phyloP scores from a whole-genome alignment of 225 moss, liverwort and hornwort species.

The Sphagnum contortum region DNA sequence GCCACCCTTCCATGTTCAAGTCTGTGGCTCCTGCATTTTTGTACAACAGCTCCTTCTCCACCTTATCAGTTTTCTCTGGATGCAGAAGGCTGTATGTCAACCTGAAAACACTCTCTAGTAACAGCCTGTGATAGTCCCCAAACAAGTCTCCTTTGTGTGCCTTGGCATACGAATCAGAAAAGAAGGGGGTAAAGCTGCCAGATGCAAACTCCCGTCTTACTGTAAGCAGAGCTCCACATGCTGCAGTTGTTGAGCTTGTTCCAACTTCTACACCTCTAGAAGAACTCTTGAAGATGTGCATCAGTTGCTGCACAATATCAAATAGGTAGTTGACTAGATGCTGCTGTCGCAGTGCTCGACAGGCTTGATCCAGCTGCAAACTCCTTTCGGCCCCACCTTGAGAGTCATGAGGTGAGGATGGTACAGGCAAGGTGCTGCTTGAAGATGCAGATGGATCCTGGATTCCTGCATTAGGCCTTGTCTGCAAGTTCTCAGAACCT shows the following conservation, averaged over 20 bases:
- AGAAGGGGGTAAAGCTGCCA: slow-evolving; percentile 95
- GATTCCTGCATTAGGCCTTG: slow-evolving; percentile 35
- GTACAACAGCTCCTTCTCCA: slow-evolving; percentile 76
- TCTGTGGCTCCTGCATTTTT: slow-evolving; percentile 51
- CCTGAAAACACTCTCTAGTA: slow-evolving; percentile 85
- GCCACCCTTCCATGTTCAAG: slow-evolving; percentile 95
- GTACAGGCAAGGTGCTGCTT: slow-evolving; percentile 24
- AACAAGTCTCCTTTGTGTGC: slow-evolving; percentile 94
- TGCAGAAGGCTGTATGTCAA: slow-evolving; percentile 95
- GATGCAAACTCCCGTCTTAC: slow-evolving; percentile 95
- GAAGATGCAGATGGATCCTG: slow-evolving; percentile 30
- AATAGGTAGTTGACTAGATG: slow-evolving; percentile 69
- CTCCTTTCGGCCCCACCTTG: slow-evolving; percentile 47
- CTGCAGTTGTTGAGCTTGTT: slow-evolving; percentile 57
- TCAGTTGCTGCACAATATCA: slow-evolving; percentile 77
- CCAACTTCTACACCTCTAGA: slow-evolving; percentile 53
- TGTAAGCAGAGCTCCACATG: slow-evolving; percentile 86
- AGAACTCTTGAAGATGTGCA: slow-evolving; percentile 75
- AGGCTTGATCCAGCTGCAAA: slow-evolving; percentile 75
- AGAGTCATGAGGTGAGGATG: slow-evolving; percentile 39
- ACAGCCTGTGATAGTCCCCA: slow-evolving; percentile 89
- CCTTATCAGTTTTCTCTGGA: slow-evolving; percentile 90
- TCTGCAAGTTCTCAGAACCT: slow-evolving; percentile 73
- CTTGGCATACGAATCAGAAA: slow-evolving; percentile 95
- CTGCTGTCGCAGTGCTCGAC: slow-evolving; percentile 81